These are phyloP conservation scores for Verbascum thapsus DNA, from an alignment of 257 asterid genomes.

Conservation along the genomic window DNA sequence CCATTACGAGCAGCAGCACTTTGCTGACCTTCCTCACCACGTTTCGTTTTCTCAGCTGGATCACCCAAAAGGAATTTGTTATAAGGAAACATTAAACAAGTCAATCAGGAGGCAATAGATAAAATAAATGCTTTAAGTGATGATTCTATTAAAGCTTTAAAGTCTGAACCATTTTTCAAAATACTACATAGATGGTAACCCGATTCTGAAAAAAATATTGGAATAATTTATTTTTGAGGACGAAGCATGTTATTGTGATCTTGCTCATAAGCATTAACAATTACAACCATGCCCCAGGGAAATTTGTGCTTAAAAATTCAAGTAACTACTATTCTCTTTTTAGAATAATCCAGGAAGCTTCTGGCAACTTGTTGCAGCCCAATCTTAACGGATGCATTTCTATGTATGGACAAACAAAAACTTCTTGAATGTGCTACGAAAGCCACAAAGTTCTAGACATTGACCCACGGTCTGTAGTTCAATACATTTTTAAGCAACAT, in stretches of 20 bases:
- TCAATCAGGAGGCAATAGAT: neutral
- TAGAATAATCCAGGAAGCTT: constrained; percentile 5
- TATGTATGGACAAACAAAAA: neutral
- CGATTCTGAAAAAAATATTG: neutral
- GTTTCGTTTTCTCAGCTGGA: constrained; percentile 77
- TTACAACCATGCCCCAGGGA: constrained; percentile 3
- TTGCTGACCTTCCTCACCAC: constrained; percentile 65
- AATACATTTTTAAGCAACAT: neutral
- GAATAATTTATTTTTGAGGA: neutral
- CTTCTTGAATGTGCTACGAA: neutral
- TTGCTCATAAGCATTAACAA: constrained; percentile 12
- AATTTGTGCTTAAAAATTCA: constrained; percentile 3
- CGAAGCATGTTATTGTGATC: constrained; percentile 13
- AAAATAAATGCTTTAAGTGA: constrained; percentile 4
- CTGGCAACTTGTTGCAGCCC: neutral
- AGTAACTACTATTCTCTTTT: neutral
- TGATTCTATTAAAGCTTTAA: constrained; percentile 3
- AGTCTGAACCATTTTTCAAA: neutral
- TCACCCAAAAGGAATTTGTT: constrained; percentile 20
- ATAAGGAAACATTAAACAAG: constrained; percentile 19
- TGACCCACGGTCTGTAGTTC: neutral
- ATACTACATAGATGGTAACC: constrained; percentile 12
- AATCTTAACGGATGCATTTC: neutral
- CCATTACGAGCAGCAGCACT: constrained; percentile 66
- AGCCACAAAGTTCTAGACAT: neutral